phyloP scores from a whole-genome alignment of 2,329 filamentous ascomycete species.

The Ascochyta koolunga region DNA sequence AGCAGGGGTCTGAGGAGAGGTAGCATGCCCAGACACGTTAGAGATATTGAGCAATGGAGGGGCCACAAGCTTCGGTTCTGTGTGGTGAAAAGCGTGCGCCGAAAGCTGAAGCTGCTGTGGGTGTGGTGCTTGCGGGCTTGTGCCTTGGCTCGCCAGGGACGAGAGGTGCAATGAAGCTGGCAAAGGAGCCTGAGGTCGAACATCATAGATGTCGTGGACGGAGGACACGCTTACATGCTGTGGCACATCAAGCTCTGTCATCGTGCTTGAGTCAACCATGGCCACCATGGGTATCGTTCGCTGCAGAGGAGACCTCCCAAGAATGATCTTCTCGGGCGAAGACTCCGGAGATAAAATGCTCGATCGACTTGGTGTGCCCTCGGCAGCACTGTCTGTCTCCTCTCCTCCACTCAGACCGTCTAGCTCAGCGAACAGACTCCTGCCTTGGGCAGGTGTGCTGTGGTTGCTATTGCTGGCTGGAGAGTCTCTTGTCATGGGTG shows the following conservation, averaged over 20 bases:
- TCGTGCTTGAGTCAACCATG: slow-evolving; percentile 67
- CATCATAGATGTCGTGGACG: slow-evolving; percentile 36
- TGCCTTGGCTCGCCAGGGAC: slow-evolving; percentile 37
- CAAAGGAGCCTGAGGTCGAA: slow-evolving; percentile 28
- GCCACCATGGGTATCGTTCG: slow-evolving; percentile 33
- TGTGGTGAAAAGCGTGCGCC: slow-evolving; percentile 29
- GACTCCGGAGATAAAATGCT: slow-evolving; percentile 41
- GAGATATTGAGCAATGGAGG: slow-evolving; percentile 32
- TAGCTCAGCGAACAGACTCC: slow-evolving; percentile 91
- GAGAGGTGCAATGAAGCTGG: slow-evolving; percentile 30
- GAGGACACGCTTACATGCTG: slow-evolving; percentile 37
- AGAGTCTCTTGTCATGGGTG: slow-evolving; percentile 61
- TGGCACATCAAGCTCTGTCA: slow-evolving; percentile 66
- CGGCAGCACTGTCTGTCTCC: slow-evolving; percentile 53
- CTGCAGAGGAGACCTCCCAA: slow-evolving; percentile 32
- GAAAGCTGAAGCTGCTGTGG: slow-evolving; percentile 29
- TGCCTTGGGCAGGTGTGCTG: slow-evolving; percentile 60
- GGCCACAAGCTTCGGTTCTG: slow-evolving; percentile 24
- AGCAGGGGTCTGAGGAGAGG: slow-evolving; percentile 26
- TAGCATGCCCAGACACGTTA: slow-evolving; percentile 34
- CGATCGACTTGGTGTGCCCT: slow-evolving; percentile 45
- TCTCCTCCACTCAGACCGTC: slow-evolving; percentile 78
- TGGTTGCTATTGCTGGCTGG: slow-evolving; percentile 54
- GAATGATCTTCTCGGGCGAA: slow-evolving; percentile 38
- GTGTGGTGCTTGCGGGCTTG: slow-evolving; percentile 26